These are phyloP conservation scores for Colletotrichum musae DNA, from an alignment of 2,329 filamentous ascomycete species.

Conservation along the genomic window DNA sequence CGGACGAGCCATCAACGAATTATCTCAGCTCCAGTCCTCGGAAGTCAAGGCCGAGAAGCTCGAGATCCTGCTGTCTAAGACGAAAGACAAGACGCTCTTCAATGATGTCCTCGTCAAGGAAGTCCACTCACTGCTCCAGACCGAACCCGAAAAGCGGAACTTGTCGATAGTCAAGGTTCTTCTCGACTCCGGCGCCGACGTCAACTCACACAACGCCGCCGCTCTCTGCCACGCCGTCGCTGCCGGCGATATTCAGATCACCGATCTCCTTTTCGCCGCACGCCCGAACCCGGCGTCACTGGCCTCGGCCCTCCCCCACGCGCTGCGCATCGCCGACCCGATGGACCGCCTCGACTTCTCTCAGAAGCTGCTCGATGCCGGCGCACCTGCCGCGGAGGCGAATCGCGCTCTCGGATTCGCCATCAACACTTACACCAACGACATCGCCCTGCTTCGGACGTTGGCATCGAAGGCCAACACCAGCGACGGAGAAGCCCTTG, in stretches of 20 bases:
- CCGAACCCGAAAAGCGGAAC: slow-evolving; percentile 53
- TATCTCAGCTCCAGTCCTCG: slow-evolving; percentile 60
- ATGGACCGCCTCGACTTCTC: slow-evolving; percentile 67
- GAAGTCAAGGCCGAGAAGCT: slow-evolving; percentile 65
- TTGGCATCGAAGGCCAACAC: slow-evolving; percentile 64
- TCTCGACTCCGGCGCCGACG: slow-evolving; percentile 65
- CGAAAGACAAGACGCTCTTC: slow-evolving; percentile 59
- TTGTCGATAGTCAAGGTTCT: slow-evolving; percentile 62
- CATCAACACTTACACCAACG: slow-evolving; percentile 62
- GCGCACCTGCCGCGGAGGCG: slow-evolving; percentile 62
- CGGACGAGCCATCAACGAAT: slow-evolving; percentile 57
- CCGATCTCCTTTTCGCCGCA: slow-evolving; percentile 63
- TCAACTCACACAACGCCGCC: slow-evolving; percentile 67
- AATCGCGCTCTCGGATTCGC: slow-evolving; percentile 68
- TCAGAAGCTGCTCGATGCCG: slow-evolving; percentile 64
- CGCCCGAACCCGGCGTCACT: slow-evolving; percentile 60
- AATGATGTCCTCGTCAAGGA: slow-evolving; percentile 65
- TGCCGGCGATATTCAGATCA: slow-evolving; percentile 59
- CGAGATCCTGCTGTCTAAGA: slow-evolving; percentile 60
- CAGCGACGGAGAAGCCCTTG: slow-evolving; percentile 64
- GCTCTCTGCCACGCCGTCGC: slow-evolving; percentile 67
- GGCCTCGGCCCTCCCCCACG: slow-evolving; percentile 65
- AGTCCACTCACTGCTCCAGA: slow-evolving; percentile 60
- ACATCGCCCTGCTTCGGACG: slow-evolving; percentile 62
- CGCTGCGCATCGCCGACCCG: slow-evolving; percentile 64